Base-by-base conservation (phyloP, 2,329 filamentous ascomycete species). In the Arthroderma sp. region DNA sequence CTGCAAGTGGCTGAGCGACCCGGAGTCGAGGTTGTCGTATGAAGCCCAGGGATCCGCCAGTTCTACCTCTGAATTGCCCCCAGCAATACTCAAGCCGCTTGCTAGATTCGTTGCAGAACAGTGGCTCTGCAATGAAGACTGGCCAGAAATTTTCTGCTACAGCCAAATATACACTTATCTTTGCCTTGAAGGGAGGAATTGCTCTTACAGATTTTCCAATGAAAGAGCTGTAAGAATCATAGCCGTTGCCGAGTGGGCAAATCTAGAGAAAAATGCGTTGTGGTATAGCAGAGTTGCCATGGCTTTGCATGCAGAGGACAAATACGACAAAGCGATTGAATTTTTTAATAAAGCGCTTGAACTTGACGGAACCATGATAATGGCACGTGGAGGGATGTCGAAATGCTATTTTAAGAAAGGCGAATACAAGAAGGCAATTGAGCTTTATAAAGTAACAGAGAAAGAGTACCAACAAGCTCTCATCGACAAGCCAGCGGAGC, bases 281-380 rank as follows among this genome's bases (percentile, higher is more conserved):
- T 53, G 48, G 50, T 38, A 50, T 38, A 40, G 48, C 29, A 39
- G 51, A 8, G 9, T 51, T 38, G 51, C 45, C 27, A 44, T 51
- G 27, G 36, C 43, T 29, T 40, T 51, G 10, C 50, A 50, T 32
- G 50, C 51, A 15, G n/a, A 29, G 11, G 32, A 36, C 3, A 36
- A 46, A 10, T 42, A 42, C 33, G 46, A 50, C 15, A 38, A 53
- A 31, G 45, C 51, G 4, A 29, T 45, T n/a, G 36, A 22, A 22
- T 42, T 50, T 22, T 53, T 50, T 34, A 29, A 36, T 29, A 52
- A 49, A 40, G 43, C 48, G 15, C 39, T 51, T 4, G 42, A 46
- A n/a, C 40, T 51, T 11, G 50, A 53, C 30, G 32, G 29, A 37
- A 40, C 15, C 6, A 33, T 49, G 39, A 45, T 34, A 40, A 9